Percentiles rank a stretch among this genome's conserved stretches.
Conservation (phyloP, 331 rosid genomes). For the Quercus lobata region DNA sequence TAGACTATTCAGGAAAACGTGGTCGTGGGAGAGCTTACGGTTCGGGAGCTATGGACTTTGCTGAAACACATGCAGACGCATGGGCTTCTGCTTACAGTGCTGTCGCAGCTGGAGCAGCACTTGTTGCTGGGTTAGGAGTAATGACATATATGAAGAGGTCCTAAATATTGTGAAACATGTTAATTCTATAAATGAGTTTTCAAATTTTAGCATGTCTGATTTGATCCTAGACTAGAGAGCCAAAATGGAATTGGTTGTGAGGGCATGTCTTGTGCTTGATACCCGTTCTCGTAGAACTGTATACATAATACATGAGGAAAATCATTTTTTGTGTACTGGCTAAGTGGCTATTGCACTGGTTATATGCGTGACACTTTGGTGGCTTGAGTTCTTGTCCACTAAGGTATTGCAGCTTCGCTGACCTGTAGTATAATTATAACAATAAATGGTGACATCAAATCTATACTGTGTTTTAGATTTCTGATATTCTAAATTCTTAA, state of each 20-base stretch:
- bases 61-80: constrained; percentile 44
- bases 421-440: constrained; percentile 17
- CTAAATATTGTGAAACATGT: background rate
- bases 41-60: constrained; percentile 42
- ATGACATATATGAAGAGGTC: constrained; percentile 51
- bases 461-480: background rate
- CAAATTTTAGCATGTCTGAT: background rate
- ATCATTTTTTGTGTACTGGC: background rate
- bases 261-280: constrained; percentile 30
- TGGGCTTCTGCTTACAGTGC: constrained; percentile 67
- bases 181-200: background rate
- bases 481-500: background rate
- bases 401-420: constrained; percentile 22
- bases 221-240: constrained; percentile 19
- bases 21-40: constrained; percentile 25
- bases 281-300: constrained; percentile 18
- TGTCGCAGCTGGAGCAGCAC: constrained; percentile 78
- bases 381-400: constrained; percentile 20
- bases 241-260: constrained; percentile 15
- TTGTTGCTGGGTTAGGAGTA: constrained; percentile 70
- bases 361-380: constrained; percentile 8
- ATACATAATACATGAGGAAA: background rate
- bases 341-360: background rate
- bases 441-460: background rate
- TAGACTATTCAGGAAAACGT: constrained; percentile 64